Evolutionary conservation across 2,329 filamentous ascomycete genomes (phyloP), one percentile per base, ranked within the genome.

Genomic region (Ceratocystiopsis sp.): DNA sequence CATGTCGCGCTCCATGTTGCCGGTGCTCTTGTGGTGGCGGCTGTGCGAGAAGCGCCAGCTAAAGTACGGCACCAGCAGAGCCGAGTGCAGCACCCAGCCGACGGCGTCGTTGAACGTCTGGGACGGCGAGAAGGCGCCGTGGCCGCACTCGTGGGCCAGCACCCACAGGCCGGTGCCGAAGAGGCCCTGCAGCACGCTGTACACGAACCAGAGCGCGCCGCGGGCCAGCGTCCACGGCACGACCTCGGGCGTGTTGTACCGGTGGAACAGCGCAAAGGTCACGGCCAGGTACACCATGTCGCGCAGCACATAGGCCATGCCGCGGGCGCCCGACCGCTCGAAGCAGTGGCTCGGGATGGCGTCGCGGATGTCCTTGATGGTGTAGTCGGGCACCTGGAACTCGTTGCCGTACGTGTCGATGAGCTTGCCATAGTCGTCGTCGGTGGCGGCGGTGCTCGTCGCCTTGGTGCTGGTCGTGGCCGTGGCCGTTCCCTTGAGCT

Each of bases 11-110:
- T 93, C 86, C 66, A 98, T 79, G 71, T 98, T 77, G 55, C 87
- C 91, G 35, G 91, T 98, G 50, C 87, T 86, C 75, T 96, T 96
- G 82, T 98, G 91, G 71, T 98, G 91, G 77, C 94, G 94, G 69
- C 85, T 83, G 68, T 98, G 91, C 52, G 86, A 94, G 65, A 96
- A 87, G 69, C 98, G 93, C 91, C 91, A 98, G 59, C 85, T 93
- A 69, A 95, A 98, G 69, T 96, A 98, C 18, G 91, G 91, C 40
- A 98, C 52, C 11, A 95, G 71, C 35, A 95, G 76, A 38, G 77
- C 63, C 35, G 87, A 94, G 68, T 96, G 89, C 54, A 84, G 75
- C 58, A 94, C 62, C 83, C 84, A 95, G 55, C 89, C 89, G 43
- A 91, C 85, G 18, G 80, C 75, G 63, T 96, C 86, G 68, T 96